Percentiles rank a stretch among this genome's conserved stretches.
phyloP scores from a whole-genome alignment of 2,329 filamentous ascomycete species.

The Colletotrichum australisinense region DNA sequence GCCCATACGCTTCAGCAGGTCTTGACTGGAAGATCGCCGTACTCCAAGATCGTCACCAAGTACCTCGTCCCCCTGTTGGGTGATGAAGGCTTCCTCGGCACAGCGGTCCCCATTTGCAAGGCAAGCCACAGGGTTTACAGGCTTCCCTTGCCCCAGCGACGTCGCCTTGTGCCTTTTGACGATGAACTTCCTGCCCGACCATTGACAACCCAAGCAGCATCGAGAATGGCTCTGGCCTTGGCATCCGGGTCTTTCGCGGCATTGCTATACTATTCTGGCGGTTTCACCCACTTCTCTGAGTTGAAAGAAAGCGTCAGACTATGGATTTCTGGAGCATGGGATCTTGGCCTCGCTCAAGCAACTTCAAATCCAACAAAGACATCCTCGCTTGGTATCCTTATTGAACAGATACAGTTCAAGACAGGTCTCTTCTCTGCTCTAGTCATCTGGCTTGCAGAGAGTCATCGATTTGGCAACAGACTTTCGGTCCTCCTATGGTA shows the following conservation, averaged over 20 bases:
- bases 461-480: background rate
- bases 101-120: background rate
- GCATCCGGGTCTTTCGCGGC: background rate
- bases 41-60: slow-evolving; percentile 5
- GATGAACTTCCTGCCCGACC: slow-evolving; percentile 10
- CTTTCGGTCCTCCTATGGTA: background rate
- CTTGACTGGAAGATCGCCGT: slow-evolving; percentile 3
- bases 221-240: background rate
- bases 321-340: background rate
- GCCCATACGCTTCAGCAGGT: slow-evolving; percentile 22
- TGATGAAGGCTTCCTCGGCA: slow-evolving; percentile 5
- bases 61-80: slow-evolving; percentile 8
- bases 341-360: background rate
- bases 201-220: background rate
- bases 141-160: background rate
- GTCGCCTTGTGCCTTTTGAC: slow-evolving; percentile 1
- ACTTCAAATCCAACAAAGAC: background rate
- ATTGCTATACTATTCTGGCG: background rate
- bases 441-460: slow-evolving; percentile 6
- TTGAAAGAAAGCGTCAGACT: background rate
- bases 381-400: background rate
- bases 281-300: background rate
- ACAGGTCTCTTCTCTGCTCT: slow-evolving; percentile 8
- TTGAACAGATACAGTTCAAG: slow-evolving; percentile 5
- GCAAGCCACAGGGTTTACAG: slow-evolving; percentile 12